These are phyloP conservation scores for Kingdonia uniflora DNA, from an alignment of 164 flowering plant genomes.

Conservation along the genomic window DNA sequence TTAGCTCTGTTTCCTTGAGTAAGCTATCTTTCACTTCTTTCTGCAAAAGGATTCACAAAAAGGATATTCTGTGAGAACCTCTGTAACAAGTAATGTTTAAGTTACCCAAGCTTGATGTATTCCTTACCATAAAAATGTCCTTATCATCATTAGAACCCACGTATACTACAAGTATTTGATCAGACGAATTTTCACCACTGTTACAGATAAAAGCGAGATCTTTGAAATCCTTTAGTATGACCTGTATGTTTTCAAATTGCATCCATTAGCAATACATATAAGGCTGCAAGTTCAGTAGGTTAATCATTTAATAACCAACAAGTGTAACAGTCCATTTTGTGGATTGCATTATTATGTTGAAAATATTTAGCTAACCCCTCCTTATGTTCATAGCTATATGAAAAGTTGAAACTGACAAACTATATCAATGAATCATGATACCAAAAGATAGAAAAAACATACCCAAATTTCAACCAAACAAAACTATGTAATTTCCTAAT, in stretches of 20 bases:
- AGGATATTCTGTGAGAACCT: not conserved
- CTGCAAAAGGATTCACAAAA: conserved; percentile 26
- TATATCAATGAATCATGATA: too few relatives aligned
- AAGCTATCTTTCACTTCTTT: conserved; percentile 44
- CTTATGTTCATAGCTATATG: too few relatives aligned
- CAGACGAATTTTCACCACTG: conserved; percentile 26
- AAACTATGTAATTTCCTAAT: not conserved
- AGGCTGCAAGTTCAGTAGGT: not conserved
- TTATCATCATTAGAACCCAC: conserved; percentile 53
- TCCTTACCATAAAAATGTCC: conserved; percentile 58
- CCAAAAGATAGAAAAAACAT: not conserved
- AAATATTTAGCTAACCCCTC: too few relatives aligned
- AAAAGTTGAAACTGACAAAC: too few relatives aligned
- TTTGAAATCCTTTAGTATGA: conserved; percentile 46
- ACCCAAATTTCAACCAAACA: not conserved
- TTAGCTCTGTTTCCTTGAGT: conserved; percentile 31
- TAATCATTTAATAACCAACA: too few relatives aligned
- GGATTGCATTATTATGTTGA: too few relatives aligned
- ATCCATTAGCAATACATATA: conserved; percentile 8
- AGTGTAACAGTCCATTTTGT: too few relatives aligned
- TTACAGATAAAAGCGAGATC: conserved; percentile 54
- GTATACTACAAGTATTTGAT: conserved; percentile 49
- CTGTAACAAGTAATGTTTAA: not conserved
- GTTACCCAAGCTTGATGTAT: not conserved
- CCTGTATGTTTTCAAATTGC: conserved; percentile 32